Percentiles rank a stretch among this genome's conserved stretches.
phyloP scores from a whole-genome alignment of 2,329 filamentous ascomycete species.

The Ophiostoma tasmaniense region DNA sequence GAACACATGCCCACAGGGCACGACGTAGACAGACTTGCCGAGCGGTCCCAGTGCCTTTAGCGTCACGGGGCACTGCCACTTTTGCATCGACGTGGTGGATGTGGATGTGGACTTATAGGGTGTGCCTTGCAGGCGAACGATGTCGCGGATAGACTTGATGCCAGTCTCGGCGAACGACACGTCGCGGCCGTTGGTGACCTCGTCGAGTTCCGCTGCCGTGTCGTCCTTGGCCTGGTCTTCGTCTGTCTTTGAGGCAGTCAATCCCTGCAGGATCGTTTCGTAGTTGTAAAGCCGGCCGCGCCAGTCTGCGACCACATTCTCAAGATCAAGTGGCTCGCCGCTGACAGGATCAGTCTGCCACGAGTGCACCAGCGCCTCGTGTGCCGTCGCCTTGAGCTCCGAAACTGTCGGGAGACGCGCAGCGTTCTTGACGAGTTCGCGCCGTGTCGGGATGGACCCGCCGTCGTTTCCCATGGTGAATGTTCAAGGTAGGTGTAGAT shows the following conservation, averaged over 20 bases:
- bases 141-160: constrained; percentile 77
- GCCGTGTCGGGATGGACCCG: constrained; percentile 88
- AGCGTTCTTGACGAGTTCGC: constrained; percentile 91
- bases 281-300: constrained; percentile 89
- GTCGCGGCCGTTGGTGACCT: constrained; percentile 27
- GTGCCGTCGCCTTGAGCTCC: constrained; percentile 79
- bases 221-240: not conserved
- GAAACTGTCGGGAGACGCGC: constrained; percentile 73
- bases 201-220: constrained; percentile 24
- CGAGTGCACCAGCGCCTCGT: constrained; percentile 75
- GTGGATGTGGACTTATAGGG: constrained; percentile 22
- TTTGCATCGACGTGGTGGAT: constrained; percentile 34
- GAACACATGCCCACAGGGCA: constrained; percentile 94
- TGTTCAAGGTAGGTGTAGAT: too few relatives aligned
- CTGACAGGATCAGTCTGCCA: constrained; percentile 89
- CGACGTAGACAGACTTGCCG: constrained; percentile 76
- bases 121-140: constrained; percentile 77
- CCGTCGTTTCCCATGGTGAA: constrained; percentile 87
- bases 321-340: constrained; percentile 57
- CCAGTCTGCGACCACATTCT: constrained; percentile 75
- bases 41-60: constrained; percentile 74
- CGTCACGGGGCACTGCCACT: constrained; percentile 80
- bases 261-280: constrained; percentile 65
- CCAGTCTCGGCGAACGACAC: constrained; percentile 40
- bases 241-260: constrained; percentile 46